Conservation (phyloP, 495 filamentous ascomycete species). For the Glonium stellatum region DNA sequence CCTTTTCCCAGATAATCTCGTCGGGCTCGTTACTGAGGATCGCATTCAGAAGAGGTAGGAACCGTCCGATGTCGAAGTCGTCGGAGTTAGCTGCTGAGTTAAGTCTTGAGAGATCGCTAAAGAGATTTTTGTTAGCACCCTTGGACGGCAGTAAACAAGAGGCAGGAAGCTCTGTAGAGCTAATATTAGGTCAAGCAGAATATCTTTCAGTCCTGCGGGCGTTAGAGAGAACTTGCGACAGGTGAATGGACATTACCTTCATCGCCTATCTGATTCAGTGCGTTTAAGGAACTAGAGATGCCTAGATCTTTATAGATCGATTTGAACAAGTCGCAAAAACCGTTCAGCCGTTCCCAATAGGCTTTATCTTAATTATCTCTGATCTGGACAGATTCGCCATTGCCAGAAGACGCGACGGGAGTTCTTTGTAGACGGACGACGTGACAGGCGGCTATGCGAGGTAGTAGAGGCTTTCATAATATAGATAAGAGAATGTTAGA, state of each 20-base stretch:
- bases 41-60: constrained; percentile 14
- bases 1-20: constrained; percentile 11
- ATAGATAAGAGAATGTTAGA: too few relatives aligned
- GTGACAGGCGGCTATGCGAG: neutral
- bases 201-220: too few relatives aligned
- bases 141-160: too few relatives aligned
- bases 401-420: constrained; percentile 5
- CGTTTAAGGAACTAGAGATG: neutral
- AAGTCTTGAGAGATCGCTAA: constrained; percentile 13
- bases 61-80: constrained; percentile 10
- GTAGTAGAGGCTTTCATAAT: too few relatives aligned
- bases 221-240: too few relatives aligned
- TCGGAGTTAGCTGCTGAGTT: constrained; percentile 8
- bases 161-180: too few relatives aligned
- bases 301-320: constrained; percentile 5
- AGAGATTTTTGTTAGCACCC: constrained; percentile 22
- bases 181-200: too few relatives aligned
- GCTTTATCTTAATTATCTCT: constrained; percentile 22
- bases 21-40: constrained; percentile 13
- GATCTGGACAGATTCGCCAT: constrained; percentile 14
- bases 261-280: constrained; percentile 8
- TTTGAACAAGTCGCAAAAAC: constrained; percentile 8
- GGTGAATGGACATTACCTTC: too few relatives aligned
- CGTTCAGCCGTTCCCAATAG: constrained; percentile 10
- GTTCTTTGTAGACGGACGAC: constrained; percentile 7